These are phyloP conservation scores for Leccinum olivaceoglutinosum DNA, from an alignment of 1,284 basidiomycete genomes.

Conservation along the genomic window DNA sequence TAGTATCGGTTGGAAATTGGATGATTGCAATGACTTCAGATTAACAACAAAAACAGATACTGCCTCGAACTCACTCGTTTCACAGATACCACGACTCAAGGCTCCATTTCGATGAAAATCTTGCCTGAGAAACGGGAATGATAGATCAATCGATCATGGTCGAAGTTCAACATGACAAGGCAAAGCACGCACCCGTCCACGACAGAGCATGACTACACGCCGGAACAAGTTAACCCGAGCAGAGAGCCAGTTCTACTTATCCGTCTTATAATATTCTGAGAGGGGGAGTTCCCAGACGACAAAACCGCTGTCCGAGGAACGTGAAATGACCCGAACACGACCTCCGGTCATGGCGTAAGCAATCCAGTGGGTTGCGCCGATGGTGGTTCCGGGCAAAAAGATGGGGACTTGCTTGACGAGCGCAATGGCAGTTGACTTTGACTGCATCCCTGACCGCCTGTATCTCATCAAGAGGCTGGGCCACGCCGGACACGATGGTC, in stretches of 20 bases:
- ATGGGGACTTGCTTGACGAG: no score
- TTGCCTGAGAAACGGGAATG: slow-evolving; percentile 53
- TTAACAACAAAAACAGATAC: slow-evolving; percentile 7
- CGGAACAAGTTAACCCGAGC: slow-evolving; percentile 11
- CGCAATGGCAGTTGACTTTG: no score
- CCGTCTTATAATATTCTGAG: not conserved
- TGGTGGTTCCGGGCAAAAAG: no score
- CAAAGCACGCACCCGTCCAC: slow-evolving; percentile 77
- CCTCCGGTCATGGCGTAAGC: no score
- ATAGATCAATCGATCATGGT: not conserved
- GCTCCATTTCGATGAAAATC: slow-evolving; percentile 93
- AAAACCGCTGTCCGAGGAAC: no score
- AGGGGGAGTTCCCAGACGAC: no score
- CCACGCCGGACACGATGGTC: no score
- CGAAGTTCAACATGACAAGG: slow-evolving; percentile 3
- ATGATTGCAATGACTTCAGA: slow-evolving; percentile 95
- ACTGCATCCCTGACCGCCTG: no score
- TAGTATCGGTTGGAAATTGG: slow-evolving; percentile 52
- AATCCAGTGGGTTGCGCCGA: no score
- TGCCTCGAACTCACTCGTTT: slow-evolving; percentile 43
- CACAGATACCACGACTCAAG: slow-evolving; percentile 88
- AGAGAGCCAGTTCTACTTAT: not conserved
- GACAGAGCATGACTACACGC: slow-evolving; percentile 83
- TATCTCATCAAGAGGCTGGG: no score
- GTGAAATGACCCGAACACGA: no score